phyloP scores from a whole-genome alignment of 140 eudicot species.

The Flaveria floridana region DNA sequence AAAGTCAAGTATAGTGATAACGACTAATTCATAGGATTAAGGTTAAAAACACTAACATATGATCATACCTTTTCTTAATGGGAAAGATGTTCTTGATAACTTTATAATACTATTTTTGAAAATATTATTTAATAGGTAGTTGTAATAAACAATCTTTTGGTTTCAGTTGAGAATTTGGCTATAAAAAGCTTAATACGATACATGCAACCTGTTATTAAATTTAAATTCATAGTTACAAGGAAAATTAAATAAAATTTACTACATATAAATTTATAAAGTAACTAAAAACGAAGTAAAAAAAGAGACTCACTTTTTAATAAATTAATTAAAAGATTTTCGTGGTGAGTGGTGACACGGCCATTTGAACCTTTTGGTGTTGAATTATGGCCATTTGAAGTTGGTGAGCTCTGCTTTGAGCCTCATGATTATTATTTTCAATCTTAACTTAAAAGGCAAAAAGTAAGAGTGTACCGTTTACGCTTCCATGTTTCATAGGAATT shows the following conservation, averaged over 20 bases:
- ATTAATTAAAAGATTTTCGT: neutral
- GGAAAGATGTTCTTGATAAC: no score
- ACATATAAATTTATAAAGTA: neutral
- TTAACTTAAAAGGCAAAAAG: no score
- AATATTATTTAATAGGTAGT: neutral
- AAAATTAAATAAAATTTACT: no score
- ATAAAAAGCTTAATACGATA: neutral
- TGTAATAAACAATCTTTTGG: neutral
- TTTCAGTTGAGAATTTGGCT: neutral
- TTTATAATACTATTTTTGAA: no score
- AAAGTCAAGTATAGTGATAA: neutral
- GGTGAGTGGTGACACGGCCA: neutral
- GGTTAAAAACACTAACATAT: neutral
- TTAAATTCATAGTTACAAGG: neutral
- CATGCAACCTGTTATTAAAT: neutral
- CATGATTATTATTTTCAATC: neutral
- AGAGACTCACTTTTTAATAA: neutral
- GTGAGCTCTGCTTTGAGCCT: slow-evolving; percentile 30
- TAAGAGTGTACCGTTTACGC: no score
- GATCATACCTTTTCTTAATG: no score
- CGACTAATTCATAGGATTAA: neutral
- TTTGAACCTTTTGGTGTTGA: neutral
- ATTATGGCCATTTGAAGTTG: slow-evolving; percentile 19
- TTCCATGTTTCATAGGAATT: no score
- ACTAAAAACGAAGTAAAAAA: neutral